Percentiles rank a stretch among this genome's conserved stretches.
phyloP scores from a whole-genome alignment of 1,284 basidiomycete species.

The Ceratorhiza oryzae-sativae region DNA sequence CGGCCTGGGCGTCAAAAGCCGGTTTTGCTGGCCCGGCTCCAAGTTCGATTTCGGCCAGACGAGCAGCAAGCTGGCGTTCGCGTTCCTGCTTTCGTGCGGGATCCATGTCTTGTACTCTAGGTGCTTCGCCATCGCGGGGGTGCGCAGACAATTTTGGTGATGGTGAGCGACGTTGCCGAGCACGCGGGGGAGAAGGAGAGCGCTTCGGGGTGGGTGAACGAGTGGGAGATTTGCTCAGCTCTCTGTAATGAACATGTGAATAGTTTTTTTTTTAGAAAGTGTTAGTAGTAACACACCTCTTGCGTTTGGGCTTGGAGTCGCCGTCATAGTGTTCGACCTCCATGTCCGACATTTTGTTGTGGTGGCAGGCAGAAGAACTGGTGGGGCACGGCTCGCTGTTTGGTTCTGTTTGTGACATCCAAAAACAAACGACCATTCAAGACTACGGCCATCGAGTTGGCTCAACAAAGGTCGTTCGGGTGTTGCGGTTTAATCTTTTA shows the following conservation, averaged over 20 bases:
- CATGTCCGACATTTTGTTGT: conserved; percentile 36
- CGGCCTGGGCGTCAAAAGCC: conserved; percentile 64
- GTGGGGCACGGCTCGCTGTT: conserved; percentile 21
- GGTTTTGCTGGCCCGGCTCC: conserved; percentile 61
- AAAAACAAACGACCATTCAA: not conserved
- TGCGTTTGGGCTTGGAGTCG: conserved; percentile 31
- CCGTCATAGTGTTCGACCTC: conserved; percentile 33
- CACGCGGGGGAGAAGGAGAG: conserved; percentile 59
- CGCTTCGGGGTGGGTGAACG: conserved; percentile 31
- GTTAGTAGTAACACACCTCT: not conserved
- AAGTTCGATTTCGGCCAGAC: conserved; percentile 75
- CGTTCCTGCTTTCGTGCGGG: conserved; percentile 76
- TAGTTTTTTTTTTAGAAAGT: not conserved
- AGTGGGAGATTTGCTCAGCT: conserved; percentile 31
- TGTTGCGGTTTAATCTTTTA: not conserved
- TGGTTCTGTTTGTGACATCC: conserved; percentile 1
- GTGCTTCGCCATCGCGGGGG: conserved; percentile 54
- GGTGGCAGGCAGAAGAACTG: conserved; percentile 22
- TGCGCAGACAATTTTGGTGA: conserved; percentile 37
- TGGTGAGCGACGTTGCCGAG: conserved; percentile 58
- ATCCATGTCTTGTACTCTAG: conserved; percentile 76
- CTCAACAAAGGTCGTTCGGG: not conserved
- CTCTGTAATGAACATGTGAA: conserved; percentile 4
- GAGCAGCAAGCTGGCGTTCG: conserved; percentile 76
- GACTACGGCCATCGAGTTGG: not conserved